Percentiles rank a stretch among this genome's conserved stretches.
phyloP scores from a whole-genome alignment of 257 asterid genomes.

The Thymus quinquecostatus region DNA sequence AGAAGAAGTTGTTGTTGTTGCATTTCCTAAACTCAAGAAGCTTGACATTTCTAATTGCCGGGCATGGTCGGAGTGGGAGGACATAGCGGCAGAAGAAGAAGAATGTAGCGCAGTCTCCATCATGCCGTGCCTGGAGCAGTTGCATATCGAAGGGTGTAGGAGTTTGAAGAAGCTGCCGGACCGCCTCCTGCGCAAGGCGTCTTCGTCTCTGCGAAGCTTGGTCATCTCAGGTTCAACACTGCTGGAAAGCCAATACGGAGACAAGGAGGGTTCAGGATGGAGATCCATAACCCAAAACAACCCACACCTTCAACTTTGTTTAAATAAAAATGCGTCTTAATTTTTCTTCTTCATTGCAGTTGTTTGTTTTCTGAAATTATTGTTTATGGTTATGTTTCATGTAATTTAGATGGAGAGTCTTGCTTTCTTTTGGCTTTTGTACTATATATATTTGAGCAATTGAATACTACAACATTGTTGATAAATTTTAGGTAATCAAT shows the following conservation, averaged over 20 bases:
- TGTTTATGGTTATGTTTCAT: too few species aligned
- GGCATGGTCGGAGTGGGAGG: constrained; percentile 40
- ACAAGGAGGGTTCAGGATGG: not conserved
- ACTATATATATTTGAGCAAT: too few species aligned
- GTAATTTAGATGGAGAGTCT: too few species aligned
- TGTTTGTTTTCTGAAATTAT: too few species aligned
- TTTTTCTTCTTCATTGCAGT: too few species aligned
- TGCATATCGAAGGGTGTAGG: not conserved
- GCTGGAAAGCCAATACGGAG: not conserved
- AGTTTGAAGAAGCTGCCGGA: not conserved
- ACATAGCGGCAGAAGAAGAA: constrained; percentile 23
- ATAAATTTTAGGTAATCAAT: too few species aligned
- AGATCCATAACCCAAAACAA: not conserved
- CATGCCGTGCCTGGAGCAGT: not conserved
- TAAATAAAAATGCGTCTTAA: too few species aligned
- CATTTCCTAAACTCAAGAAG: constrained; percentile 35
- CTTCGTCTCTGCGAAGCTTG: not conserved
- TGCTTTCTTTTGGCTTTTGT: too few species aligned
- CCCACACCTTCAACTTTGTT: not conserved
- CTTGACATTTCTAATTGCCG: not conserved
- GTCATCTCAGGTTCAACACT: too few species aligned
- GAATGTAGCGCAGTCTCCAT: constrained; percentile 2
- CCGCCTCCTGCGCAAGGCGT: constrained; percentile 10
- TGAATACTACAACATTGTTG: too few species aligned
- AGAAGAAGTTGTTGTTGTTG: not conserved